Base-by-base conservation (phyloP, 129 eudicot species). In the Cynara cardunculus region DNA sequence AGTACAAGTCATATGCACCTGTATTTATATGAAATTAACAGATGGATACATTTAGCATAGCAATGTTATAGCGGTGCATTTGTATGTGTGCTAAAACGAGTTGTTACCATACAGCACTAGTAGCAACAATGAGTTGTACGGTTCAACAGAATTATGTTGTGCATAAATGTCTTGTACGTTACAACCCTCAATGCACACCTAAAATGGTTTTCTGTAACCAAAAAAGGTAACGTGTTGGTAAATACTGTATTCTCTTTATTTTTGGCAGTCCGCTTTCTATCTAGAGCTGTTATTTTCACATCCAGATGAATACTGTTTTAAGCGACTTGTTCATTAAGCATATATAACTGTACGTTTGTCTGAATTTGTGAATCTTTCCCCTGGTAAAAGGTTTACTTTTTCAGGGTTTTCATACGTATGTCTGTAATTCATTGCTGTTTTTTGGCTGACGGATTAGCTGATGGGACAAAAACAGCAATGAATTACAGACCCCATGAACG, bases 1-100 rank as follows among this genome's bases (percentile, higher is more conserved):
- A 1, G 82, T 69, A 79, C 82, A 79, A 46, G 18, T 69, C 53
- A 34, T 19, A 26, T 31, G 21, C 28, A n/a, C n/a, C n/a, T n/a
- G n/a, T n/a, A n/a, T n/a, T n/a, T n/a, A n/a, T n/a, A n/a, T n/a
- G n/a, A n/a, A n/a, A n/a, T n/a, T n/a, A n/a, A n/a, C n/a, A n/a
- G n/a, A n/a, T n/a, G n/a, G n/a, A n/a, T n/a, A n/a, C n/a, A n/a
- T n/a, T n/a, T n/a, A n/a, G n/a, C n/a, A n/a, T n/a, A n/a, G n/a
- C n/a, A n/a, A n/a, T n/a, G n/a, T n/a, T 74, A 2, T 22, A 30
- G 4, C 5, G 5, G 34, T 3, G n/a, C n/a, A n/a, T n/a, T n/a
- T n/a, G n/a, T n/a, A n/a, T n/a, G 4, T 30, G 34, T 30, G 34
- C 34, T 30, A 30, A 30, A 30, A 30, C 34, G 34, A 30, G 61